Percentiles rank a stretch among this genome's conserved stretches.
phyloP scores from a whole-genome alignment of 768 basidiomycete genomes.

The Auricularia cornea region DNA sequence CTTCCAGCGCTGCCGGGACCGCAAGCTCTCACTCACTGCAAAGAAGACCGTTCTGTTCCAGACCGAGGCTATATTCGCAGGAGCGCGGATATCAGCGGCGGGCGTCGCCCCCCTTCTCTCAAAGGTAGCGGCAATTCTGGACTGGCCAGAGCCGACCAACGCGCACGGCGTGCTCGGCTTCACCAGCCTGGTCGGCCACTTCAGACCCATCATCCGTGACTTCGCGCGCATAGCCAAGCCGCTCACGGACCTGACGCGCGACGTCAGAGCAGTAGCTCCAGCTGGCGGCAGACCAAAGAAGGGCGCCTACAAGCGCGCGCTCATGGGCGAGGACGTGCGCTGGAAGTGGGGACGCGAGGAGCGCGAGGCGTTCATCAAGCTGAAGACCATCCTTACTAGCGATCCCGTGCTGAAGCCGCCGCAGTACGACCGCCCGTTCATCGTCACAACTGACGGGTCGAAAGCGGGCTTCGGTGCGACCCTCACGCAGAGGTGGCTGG shows the following conservation, averaged over 20 bases:
- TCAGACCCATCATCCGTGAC: constrained; percentile 23
- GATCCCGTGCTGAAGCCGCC: constrained; percentile 27
- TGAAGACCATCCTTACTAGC: constrained; percentile 25
- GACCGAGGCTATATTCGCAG: constrained; percentile 29
- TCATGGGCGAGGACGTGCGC: constrained; percentile 16
- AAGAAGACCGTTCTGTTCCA: constrained; percentile 30
- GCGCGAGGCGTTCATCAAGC: constrained; percentile 15
- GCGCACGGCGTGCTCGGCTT: neutral
- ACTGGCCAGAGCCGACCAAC: neutral
- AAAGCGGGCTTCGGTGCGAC: constrained; percentile 4
- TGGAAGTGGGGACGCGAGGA: constrained; percentile 12
- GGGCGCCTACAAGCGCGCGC: constrained; percentile 19
- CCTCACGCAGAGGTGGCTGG: constrained; percentile 2
- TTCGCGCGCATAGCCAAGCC: constrained; percentile 27
- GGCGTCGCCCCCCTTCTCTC: neutral
- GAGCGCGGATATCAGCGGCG: constrained; percentile 11
- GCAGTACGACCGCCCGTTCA: constrained; percentile 24
- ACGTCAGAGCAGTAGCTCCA: constrained; percentile 10
- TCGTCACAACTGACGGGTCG: constrained; percentile 4
- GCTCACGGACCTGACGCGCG: constrained; percentile 21
- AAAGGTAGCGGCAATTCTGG: neutral
- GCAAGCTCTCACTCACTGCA: constrained; percentile 29
- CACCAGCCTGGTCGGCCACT: neutral
- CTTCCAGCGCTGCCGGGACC: constrained; percentile 20
- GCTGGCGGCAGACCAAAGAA: constrained; percentile 11